Evolutionary conservation across 192 early-diverging fungal genomes (phyloP).

Genomic region (Backusella tarrabulga): DNA sequence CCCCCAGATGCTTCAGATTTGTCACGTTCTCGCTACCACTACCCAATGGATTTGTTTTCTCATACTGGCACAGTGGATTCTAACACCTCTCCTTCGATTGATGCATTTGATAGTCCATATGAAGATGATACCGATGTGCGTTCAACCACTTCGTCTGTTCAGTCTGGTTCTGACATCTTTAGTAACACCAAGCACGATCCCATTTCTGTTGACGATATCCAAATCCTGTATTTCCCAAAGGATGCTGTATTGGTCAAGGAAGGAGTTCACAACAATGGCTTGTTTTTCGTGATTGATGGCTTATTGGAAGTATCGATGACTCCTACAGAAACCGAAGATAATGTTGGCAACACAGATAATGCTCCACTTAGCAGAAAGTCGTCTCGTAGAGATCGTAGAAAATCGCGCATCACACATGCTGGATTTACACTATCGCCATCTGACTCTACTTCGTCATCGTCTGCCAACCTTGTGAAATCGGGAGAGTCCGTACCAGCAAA

Average conservation of each 20-base stretch:
- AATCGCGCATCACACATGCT: background rate
- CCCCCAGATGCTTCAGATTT: constrained; percentile 44
- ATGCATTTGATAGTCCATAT: constrained; percentile 4
- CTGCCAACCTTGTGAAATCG: background rate
- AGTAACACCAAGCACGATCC: background rate
- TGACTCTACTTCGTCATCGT: background rate
- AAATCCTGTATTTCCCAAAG: constrained; percentile 73
- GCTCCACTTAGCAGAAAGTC: background rate
- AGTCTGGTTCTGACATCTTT: constrained; percentile 25
- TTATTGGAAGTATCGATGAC: constrained; percentile 69
- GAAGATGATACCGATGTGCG: constrained; percentile 17
- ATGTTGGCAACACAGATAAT: background rate
- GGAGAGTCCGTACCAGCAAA: background rate
- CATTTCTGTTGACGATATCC: constrained; percentile 54
- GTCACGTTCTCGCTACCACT: background rate
- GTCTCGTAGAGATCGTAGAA: background rate
- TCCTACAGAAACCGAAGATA: constrained; percentile 19
- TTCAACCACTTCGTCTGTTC: constrained; percentile 22
- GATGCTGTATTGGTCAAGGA: constrained; percentile 76
- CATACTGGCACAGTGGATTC: constrained; percentile 25
- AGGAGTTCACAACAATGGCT: constrained; percentile 78
- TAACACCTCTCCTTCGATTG: background rate
- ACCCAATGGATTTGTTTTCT: constrained; percentile 35
- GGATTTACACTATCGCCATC: background rate
- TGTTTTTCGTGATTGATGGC: constrained; percentile 95